Conservation (phyloP, 140 eudicot species). For the Cichorium intybus region DNA sequence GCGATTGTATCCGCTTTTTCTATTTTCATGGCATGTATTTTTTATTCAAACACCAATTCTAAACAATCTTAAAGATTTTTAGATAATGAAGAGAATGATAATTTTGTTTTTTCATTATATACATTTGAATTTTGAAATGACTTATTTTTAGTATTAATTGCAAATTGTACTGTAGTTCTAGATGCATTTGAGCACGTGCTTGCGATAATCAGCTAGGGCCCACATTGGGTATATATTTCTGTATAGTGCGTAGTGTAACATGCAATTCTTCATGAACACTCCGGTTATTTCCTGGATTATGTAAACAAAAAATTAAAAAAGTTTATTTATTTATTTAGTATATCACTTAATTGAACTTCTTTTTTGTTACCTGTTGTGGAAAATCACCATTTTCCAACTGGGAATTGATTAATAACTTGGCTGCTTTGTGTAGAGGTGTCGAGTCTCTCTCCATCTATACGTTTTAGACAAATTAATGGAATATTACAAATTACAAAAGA, state of each 20-base stretch:
- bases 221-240: slow-evolving; percentile 20
- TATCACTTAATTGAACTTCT: neutral
- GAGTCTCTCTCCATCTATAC: slow-evolving; percentile 55
- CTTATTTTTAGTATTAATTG: too few relatives aligned
- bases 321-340: too few relatives aligned
- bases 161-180: too few relatives aligned
- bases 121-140: too few relatives aligned
- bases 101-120: too few relatives aligned
- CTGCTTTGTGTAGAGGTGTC: slow-evolving; percentile 61
- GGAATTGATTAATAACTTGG: slow-evolving; percentile 70
- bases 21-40: slow-evolving; percentile 50
- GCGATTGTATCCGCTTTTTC: slow-evolving; percentile 61
- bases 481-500: neutral
- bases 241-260: slow-evolving; percentile 18
- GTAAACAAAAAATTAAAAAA: neutral
- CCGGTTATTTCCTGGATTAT: slow-evolving; percentile 22
- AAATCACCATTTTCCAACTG: slow-evolving; percentile 66
- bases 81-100: too few relatives aligned
- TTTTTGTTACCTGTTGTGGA: neutral
- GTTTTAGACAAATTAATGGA: neutral
- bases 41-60: slow-evolving; percentile 25
- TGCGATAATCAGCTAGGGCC: slow-evolving; percentile 26
- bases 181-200: too few relatives aligned
- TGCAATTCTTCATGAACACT: slow-evolving; percentile 19
- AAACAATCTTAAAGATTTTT: slow-evolving; percentile 57